Base-by-base conservation (phyloP, 306 rosid species). In the Trifolium dubium region DNA sequence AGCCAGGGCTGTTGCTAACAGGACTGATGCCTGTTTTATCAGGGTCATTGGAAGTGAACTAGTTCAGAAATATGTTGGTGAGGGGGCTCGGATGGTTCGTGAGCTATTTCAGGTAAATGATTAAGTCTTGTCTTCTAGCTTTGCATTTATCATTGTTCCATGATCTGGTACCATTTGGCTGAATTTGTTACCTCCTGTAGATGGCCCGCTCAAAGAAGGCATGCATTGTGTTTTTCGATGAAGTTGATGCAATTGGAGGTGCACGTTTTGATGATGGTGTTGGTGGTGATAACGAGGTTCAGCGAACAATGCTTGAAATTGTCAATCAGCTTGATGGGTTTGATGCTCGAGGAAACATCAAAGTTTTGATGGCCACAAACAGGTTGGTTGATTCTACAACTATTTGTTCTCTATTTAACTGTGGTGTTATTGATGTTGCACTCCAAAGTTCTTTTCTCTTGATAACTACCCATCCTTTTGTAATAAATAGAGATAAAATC, bases 171-270 rank as follows among this genome's bases (percentile, higher is more conserved):
- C 50, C 54, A 18, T 74, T 81, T 41, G 15, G 63, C 75, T 13
- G 53, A 13, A 78, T 13, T 34, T 69, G 19, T 78, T 70, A 0
- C 67, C 67, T 68, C 32, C 46, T 74, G 74, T 76, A 92, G 99
- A 92, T 95, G 99, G 99, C 99, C 19, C 98, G 98, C 8, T 95
- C 99, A 23, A 95, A 95, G 77, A 95, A 95, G 83, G 98, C 99
- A 0, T 92, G 98, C 72, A 95, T 95, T 77, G 98, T 95, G 64
- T 95, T 95, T 78, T 90, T 95, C 43, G 99, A 95, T 84, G 99
- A 95, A 86, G 89, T 95, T 18, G 99, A 95, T 85, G 99, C 99
- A 66, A 95, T 95, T n/a, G 99, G 98, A 80, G 98, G 98, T 78
- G 99, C 99, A 2, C 86, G 98, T 2, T 95, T 95, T 86, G 99